Evolutionary conservation across 352 stramenopile species (phyloP).

Genomic region (Phytopythium cucurbitacearum): DNA sequence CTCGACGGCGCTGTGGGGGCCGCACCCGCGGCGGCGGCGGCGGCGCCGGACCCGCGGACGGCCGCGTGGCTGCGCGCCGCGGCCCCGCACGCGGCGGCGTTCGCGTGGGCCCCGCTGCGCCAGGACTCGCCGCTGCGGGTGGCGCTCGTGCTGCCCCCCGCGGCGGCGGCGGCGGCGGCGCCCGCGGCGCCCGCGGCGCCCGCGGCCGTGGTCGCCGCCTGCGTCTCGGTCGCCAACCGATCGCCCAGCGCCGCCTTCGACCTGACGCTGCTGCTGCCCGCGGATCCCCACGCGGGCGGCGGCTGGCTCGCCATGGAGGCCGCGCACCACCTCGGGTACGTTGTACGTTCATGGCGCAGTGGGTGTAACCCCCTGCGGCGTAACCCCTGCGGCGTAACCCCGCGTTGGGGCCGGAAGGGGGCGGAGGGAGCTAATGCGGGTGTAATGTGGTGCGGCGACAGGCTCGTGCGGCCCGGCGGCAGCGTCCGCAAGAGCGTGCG

Average conservation of each 20-base stretch:
- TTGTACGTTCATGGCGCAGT: too few relatives aligned
- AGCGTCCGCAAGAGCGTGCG: slow-evolving; percentile 61
- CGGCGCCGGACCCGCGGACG: not conserved
- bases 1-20: not conserved
- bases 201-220: slow-evolving; percentile 20
- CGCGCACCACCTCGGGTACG: slow-evolving; percentile 63
- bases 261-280: slow-evolving; percentile 54
- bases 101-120: slow-evolving; percentile 26
- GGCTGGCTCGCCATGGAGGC: slow-evolving; percentile 54
- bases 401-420: slow-evolving; percentile 1
- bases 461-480: slow-evolving; percentile 37
- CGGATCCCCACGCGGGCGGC: slow-evolving; percentile 2
- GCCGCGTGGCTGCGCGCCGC: slow-evolving; percentile 1
- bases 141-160: slow-evolving; percentile 28
- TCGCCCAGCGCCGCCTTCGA: slow-evolving; percentile 46
- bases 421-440: too few relatives aligned
- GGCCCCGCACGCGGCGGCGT: slow-evolving; percentile 8
- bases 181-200: slow-evolving; percentile 11
- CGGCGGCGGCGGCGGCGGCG: slow-evolving; percentile 6
- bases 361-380: too few relatives aligned
- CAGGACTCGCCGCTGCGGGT: slow-evolving; percentile 41
- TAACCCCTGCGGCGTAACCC: too few relatives aligned
- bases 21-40: not conserved
- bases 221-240: slow-evolving; percentile 51
- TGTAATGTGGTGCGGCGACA: slow-evolving; percentile 1